A percentile compares a stretch with the other conserved stretches of the same genome.
Evolutionary conservation across 495 filamentous ascomycete genomes (phyloP).

Genomic region (Friedmanniomyces endolithicus): DNA sequence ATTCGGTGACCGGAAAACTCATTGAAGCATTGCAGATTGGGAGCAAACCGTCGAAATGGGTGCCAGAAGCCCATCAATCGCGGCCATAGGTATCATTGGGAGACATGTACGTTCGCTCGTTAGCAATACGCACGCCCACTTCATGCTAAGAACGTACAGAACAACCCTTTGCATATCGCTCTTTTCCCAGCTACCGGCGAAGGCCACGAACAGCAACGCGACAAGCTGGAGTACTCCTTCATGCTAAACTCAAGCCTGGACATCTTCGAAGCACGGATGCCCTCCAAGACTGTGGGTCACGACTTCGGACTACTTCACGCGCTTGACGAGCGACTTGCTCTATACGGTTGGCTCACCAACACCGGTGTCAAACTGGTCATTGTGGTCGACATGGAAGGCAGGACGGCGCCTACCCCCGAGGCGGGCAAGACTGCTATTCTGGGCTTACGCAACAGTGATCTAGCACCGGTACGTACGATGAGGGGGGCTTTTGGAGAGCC

Average conservation of each 20-base stretch:
- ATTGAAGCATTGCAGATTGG: too few relatives aligned
- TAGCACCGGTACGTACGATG: conserved; percentile 51
- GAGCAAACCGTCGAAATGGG: conserved; percentile 1
- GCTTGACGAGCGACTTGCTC: conserved; percentile 78
- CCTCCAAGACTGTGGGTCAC: conserved; percentile 53
- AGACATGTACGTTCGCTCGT: conserved; percentile 50
- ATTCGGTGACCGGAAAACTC: too few relatives aligned
- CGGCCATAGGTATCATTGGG: conserved; percentile 85
- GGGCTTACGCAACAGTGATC: conserved; percentile 64
- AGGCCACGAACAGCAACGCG: conserved; percentile 29
- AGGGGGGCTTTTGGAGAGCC: neutral
- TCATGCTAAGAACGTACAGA: conserved; percentile 39
- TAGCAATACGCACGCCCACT: neutral
- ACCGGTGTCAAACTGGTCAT: conserved; percentile 82
- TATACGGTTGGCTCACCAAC: conserved; percentile 95
- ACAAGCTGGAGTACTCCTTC: conserved; percentile 72
- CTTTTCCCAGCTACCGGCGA: conserved; percentile 64
- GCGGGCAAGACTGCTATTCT: conserved; percentile 33
- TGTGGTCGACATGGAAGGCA: conserved; percentile 74
- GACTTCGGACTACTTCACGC: conserved; percentile 87
- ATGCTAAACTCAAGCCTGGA: conserved; percentile 83
- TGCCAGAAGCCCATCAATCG: conserved; percentile 50
- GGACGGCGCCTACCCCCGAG: conserved; percentile 27
- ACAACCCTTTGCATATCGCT: conserved; percentile 87
- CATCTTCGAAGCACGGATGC: conserved; percentile 71